Evolutionary conservation across 495 filamentous ascomycete genomes (phyloP), one percentile per base, ranked within the genome.

Genomic region (Neurospora intermedia): DNA sequence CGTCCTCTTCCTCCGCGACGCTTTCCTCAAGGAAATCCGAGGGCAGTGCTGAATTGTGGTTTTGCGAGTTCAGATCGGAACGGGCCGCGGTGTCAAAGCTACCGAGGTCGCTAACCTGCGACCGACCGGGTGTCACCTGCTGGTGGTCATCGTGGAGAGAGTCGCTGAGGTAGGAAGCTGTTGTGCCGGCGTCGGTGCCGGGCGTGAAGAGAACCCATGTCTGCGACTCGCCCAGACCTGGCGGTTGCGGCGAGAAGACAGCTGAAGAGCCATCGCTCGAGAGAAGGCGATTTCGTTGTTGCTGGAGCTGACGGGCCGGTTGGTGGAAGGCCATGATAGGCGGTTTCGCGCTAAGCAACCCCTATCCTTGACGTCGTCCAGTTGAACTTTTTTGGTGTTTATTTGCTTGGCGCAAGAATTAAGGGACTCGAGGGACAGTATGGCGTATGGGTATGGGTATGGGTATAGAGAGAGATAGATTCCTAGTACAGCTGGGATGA

Each of bases 201-300:
- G 94, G 94, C 13, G 93, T 93, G 83, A 99, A 99, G 75, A 99
- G 88, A 62, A 99, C 90, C 96, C 96, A 98, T 89, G 97, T 94
- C 79, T 94, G 90, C 5, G 93, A 89, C 70, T 97, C 92, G 77
- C 91, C 89, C 54, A 87, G 77, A 23, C 77, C 77, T 42, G 74
- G 81, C 75, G 75, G 79, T 70, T 80, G 81, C 59, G 78, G 83
- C 31, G 86, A 81, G 43, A 83, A 78, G 43, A 83, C 78, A 6
- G 83, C 83, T 6, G 83, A 78, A 23, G 82, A 81, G 16, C 83
- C 80, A 72, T 87, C 85, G 15, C 87, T 80, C 9, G 84, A 75
- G n/a, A 77, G 74, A 54, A 73, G 73, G 39, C 75, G 80, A 23
- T 69, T 69, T 39, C 87, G 85, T 71, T 90, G 90, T 59, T 86